Conservation (phyloP, 495 filamentous ascomycete genomes). For the Pyrenopolyporus hunteri region DNA sequence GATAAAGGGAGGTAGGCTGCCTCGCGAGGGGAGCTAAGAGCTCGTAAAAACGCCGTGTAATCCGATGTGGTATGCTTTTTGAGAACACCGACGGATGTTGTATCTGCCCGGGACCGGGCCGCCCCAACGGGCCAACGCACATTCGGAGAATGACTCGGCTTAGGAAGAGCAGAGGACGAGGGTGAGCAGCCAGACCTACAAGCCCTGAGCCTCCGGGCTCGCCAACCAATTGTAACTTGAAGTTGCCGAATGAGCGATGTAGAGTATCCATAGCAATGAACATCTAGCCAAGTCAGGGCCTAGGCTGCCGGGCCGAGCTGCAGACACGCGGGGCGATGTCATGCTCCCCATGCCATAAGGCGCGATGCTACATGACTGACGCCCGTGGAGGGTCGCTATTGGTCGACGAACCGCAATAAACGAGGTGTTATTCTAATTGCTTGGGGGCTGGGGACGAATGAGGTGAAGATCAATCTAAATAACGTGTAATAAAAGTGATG, state of each 20-base stretch:
- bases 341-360: slow-evolving; percentile 12
- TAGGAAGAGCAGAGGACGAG: slow-evolving; percentile 7
- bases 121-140: slow-evolving; percentile 38
- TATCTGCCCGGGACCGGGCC: slow-evolving; percentile 38
- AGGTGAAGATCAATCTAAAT: not conserved
- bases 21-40: slow-evolving; percentile 28
- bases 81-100: slow-evolving; percentile 26
- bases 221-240: slow-evolving; percentile 1
- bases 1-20: slow-evolving; percentile 28
- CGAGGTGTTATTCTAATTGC: slow-evolving; percentile 7
- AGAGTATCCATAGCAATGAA: not conserved
- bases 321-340: slow-evolving; percentile 7
- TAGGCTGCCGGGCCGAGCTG: slow-evolving; percentile 26
- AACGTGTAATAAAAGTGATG: not conserved
- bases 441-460: not conserved
- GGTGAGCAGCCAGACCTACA: not conserved
- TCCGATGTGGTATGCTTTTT: slow-evolving; percentile 29
- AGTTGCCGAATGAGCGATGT: not conserved
- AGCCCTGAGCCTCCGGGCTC: not conserved
- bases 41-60: slow-evolving; percentile 37
- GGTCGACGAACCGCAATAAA: slow-evolving; percentile 24
- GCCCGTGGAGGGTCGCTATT: slow-evolving; percentile 24
- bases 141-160: slow-evolving; percentile 22
- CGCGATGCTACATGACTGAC: slow-evolving; percentile 19
- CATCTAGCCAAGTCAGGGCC: not conserved